Evolutionary conservation across 495 filamentous ascomycete genomes (phyloP), one percentile per base, ranked within the genome.

Genomic region (Penicillium ucsense): DNA sequence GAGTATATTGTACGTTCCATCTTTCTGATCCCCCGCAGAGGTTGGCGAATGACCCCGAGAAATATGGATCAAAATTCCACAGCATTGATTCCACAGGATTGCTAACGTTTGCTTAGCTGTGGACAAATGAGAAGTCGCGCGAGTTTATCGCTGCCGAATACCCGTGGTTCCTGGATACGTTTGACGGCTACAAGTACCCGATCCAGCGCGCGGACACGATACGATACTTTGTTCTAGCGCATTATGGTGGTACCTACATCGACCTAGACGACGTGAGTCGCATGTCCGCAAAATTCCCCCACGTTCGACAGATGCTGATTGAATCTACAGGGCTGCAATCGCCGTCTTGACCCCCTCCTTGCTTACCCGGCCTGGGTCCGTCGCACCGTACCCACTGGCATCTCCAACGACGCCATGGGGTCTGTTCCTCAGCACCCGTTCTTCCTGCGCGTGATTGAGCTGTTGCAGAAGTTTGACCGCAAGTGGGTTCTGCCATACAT

Each of bases 321-420:
- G 31, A 6, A 10, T 46, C 41, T 31, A 43, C 11, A 87, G 84
- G 87, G 88, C 54, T 95, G 88, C 71, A 85, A 86, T 54, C 80
- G 85, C 43, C 79, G 82, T 33, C 74, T 95, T 38, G 85, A 91
- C 51, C 87, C 89, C 41, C 74, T 94, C 4, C 79, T 91, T 35
- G 76, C 78, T 35, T 94, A 91, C 65, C 83, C 83, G 8, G 80
- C 85, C 31, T 94, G 88, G 86, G 74, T 91, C 12, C 84, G 88
- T 52, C 81, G 81, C 45, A 89, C 85, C 8, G 73, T 76, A 1
- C 88, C 89, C 7, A 92, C 87, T 6, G 89, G 89, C 38, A 86
- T 95, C 54, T 87, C 83, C 43, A 95, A 95, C 67, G 88, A 95
- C 61, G 86, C 84, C 30, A 91, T 94, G 79, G 89, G 85, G 37